A percentile compares a stretch with the other conserved stretches of the same genome.
Conservation (phyloP, 2,329 filamentous ascomycete species). For the Pseudogymnoascus sp. region DNA sequence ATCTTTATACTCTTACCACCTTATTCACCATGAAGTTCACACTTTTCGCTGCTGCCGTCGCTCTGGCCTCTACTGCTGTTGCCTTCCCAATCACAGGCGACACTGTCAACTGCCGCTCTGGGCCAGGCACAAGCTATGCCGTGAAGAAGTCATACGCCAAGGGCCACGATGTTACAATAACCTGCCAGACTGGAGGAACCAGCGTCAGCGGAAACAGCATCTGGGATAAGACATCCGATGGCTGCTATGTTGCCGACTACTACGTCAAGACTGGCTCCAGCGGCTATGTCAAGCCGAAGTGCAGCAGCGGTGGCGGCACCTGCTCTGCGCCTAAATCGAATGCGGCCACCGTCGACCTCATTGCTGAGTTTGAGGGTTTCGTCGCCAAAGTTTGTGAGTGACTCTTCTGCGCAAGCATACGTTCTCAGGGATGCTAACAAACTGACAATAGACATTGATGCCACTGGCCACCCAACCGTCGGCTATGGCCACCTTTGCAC, state of each 20-base stretch:
- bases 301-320: constrained; percentile 44
- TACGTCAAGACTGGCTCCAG: constrained; percentile 5
- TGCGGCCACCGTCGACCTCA: constrained; percentile 29
- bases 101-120: not conserved
- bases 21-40: not conserved
- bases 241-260: constrained; percentile 17
- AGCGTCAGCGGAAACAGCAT: constrained; percentile 16
- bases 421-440: not conserved
- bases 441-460: constrained; percentile 29
- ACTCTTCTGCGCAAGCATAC: constrained; percentile 14
- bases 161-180: not conserved
- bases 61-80: not conserved
- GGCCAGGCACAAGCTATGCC: constrained; percentile 3
- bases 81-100: not conserved
- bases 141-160: constrained; percentile 9
- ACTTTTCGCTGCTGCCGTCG: not conserved
- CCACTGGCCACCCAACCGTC: constrained; percentile 40
- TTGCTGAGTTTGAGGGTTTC: constrained; percentile 34
- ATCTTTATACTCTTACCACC: not conserved
- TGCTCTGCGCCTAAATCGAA: constrained; percentile 31
- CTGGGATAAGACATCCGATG: constrained; percentile 17
- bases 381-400: constrained; percentile 19
- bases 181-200: constrained; percentile 3
- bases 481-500: constrained; percentile 45
- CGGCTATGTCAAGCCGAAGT: not conserved